Evolutionary conservation across 2,329 filamentous ascomycete species (phyloP).

Genomic region (Alternaria atra): DNA sequence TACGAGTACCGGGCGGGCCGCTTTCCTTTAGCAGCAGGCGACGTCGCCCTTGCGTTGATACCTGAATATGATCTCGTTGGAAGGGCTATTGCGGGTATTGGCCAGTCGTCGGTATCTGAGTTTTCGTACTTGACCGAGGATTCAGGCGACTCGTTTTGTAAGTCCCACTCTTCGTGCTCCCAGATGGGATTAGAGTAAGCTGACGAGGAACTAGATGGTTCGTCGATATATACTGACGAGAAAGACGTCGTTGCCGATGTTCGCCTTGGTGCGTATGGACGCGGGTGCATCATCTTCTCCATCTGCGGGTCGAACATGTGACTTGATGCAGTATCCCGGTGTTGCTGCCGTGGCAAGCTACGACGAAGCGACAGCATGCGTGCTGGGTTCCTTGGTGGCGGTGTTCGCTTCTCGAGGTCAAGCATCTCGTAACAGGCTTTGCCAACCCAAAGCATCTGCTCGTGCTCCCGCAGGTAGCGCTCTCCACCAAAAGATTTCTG

Average conservation of each 20-base stretch:
- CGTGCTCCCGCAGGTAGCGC: constrained; percentile 68
- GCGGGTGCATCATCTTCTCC: constrained; percentile 50
- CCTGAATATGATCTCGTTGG: constrained; percentile 24
- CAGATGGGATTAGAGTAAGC: constrained; percentile 28
- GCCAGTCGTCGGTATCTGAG: constrained; percentile 27
- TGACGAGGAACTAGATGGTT: constrained; percentile 30
- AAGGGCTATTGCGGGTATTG: constrained; percentile 13
- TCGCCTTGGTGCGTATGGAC: constrained; percentile 32
- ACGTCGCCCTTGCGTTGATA: background rate
- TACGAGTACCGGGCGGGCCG: constrained; percentile 29
- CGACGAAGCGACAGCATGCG: constrained; percentile 37
- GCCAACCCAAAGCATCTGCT: constrained; percentile 59
- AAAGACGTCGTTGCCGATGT: constrained; percentile 43
- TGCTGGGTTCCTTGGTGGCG: constrained; percentile 41
- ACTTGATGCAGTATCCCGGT: constrained; percentile 33
- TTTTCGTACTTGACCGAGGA: constrained; percentile 33
- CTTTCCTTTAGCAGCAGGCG: constrained; percentile 26
- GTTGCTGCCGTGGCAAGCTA: constrained; percentile 9
- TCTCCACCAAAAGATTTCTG: constrained; percentile 68
- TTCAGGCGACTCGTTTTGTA: constrained; percentile 24
- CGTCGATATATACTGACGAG: constrained; percentile 45
- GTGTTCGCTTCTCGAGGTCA: constrained; percentile 34
- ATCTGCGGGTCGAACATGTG: constrained; percentile 41
- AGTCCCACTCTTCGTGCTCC: constrained; percentile 31
- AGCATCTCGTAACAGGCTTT: constrained; percentile 49